Base-by-base conservation (phyloP, 2,329 filamentous ascomycete species). In the Aschersonia sp. region DNA sequence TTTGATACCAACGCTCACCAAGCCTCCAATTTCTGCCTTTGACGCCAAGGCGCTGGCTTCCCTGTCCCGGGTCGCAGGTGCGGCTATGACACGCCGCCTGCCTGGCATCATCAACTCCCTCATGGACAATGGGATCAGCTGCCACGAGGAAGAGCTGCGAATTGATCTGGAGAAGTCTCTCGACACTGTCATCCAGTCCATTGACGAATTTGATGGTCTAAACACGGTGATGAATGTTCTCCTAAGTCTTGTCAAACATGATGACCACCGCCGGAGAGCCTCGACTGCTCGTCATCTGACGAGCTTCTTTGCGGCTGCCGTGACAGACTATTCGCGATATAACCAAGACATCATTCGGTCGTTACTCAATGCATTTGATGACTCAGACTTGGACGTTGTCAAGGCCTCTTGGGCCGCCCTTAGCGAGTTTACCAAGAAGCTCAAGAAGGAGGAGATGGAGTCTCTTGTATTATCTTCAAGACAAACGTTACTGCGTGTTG, bases 401-500 rank as follows among this genome's bases (percentile, higher is more conserved):
- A 94, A 94, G 70, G 78, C 87, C 43, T 81, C 91, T 29, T 97
- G 89, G 89, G 75, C 80, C 48, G 91, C 89, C 5, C 76, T 98
- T 50, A 88, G 71, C 56, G 85, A 86, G 50, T 84, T 98, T 56
- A 96, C 89, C 44, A 89, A 89, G 63, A 84, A 81, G 56, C 76
- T 98, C 52, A 84, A 83, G 61, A 98, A 98, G 65, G 94, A 98
- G 61, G 91, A 97, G 66, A 97, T 98, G 92, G 94, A 98, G 61
- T 81, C 84, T 1, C 74, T 98, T 44, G 89, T 95, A 20, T 71
- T 80, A 47, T 92, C 91, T 0, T 95, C 91, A 2, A 76, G 91
- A 50, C 85, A 94, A 64, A 83, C 86, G 1, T 74, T 98, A 48
- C 82, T 86, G 54, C 87, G 91, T 58, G 85, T 97, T 44, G 92